phyloP scores from a whole-genome alignment of 2,329 filamentous ascomycete genomes.

The Shiraia sp. region DNA sequence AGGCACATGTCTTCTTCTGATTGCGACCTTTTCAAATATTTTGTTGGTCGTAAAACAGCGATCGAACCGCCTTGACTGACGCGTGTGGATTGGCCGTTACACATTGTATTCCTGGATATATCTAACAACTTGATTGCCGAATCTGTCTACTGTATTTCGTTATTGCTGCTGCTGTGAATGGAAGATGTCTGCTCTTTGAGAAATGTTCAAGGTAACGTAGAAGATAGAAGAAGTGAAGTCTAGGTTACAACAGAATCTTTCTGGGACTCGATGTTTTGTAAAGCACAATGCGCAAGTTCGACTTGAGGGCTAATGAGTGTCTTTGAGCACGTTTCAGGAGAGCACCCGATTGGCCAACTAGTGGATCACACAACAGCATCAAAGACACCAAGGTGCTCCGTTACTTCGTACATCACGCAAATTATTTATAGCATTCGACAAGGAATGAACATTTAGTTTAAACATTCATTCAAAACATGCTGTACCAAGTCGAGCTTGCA shows the following conservation, averaged over 20 bases:
- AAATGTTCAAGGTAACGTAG: slow-evolving; percentile 4
- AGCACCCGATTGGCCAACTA: slow-evolving; percentile 33
- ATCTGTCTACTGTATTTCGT: no score
- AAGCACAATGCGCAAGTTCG: slow-evolving; percentile 5
- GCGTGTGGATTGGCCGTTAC: slow-evolving; percentile 34
- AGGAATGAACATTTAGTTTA: neutral
- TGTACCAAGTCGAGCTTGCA: no score
- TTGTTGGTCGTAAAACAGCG: slow-evolving; percentile 33
- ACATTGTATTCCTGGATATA: slow-evolving; percentile 22
- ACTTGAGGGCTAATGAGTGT: slow-evolving; percentile 31
- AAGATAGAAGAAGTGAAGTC: neutral
- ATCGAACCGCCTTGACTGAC: slow-evolving; percentile 42
- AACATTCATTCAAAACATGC: neutral
- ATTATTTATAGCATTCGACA: neutral
- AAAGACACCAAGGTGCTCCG: slow-evolving; percentile 27
- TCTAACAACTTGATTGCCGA: no score
- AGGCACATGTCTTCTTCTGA: slow-evolving; percentile 28
- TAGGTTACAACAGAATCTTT: no score
- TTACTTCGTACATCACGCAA: neutral
- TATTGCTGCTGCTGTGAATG: no score
- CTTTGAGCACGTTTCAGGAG: slow-evolving; percentile 44
- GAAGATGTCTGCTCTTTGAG: no score
- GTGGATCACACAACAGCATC: slow-evolving; percentile 11
- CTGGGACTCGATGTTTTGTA: neutral
- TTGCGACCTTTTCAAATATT: slow-evolving; percentile 6